These are phyloP conservation scores for Phaeoacremonium minimum DNA, from an alignment of 2,329 filamentous ascomycete genomes.

Conservation along the genomic window DNA sequence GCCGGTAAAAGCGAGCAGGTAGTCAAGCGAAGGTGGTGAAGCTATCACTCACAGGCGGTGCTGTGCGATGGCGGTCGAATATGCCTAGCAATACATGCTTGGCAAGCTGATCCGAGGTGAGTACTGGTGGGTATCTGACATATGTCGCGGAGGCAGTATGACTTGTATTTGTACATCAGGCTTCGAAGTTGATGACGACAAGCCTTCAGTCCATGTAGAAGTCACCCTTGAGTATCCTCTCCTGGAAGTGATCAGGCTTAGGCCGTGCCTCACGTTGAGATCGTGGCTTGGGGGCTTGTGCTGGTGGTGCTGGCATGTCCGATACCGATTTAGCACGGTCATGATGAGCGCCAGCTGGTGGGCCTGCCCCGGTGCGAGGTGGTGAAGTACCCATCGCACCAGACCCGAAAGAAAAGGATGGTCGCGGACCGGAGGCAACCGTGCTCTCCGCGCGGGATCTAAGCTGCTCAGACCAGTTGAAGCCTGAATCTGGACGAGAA, in stretches of 20 bases:
- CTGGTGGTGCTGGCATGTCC: constrained; percentile 55
- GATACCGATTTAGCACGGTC: constrained; percentile 68
- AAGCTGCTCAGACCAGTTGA: constrained; percentile 97
- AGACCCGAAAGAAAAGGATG: constrained; percentile 55
- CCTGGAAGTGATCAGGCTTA: constrained; percentile 92
- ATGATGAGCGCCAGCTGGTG: constrained; percentile 36
- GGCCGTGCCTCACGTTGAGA: constrained; percentile 34
- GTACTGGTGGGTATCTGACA: too few relatives aligned
- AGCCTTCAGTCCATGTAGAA: constrained; percentile 86
- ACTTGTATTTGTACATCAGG: too few relatives aligned
- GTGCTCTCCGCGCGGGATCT: constrained; percentile 85
- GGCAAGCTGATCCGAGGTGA: too few relatives aligned
- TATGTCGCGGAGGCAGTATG: too few relatives aligned
- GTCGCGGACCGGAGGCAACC: constrained; percentile 47
- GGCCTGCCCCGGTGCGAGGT: constrained; percentile 24
- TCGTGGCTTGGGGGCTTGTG: constrained; percentile 43
- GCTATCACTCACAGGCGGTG: too few relatives aligned
- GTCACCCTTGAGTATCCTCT: constrained; percentile 94
- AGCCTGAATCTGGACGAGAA: constrained; percentile 77
- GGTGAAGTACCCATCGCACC: constrained; percentile 35
- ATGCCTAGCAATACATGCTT: too few relatives aligned
- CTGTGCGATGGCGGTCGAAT: too few relatives aligned
- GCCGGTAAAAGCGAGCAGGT: too few relatives aligned
- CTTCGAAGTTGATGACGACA: too few relatives aligned
- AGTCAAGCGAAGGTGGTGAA: too few relatives aligned